Conservation (phyloP, 345 rosid genomes). For the Aquilaria sinensis region DNA sequence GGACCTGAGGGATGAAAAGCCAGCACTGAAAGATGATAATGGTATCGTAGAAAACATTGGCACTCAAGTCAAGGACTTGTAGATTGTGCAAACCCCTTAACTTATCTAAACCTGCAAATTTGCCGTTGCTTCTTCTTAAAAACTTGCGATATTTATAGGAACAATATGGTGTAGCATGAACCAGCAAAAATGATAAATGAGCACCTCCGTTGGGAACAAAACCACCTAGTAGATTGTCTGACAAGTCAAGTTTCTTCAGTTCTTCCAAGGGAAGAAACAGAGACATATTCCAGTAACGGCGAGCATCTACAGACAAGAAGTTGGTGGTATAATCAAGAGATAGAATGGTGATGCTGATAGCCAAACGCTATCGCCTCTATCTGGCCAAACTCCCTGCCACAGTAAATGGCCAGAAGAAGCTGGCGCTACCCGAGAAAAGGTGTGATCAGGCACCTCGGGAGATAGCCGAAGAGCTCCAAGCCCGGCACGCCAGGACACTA, state of each 20-base stretch:
- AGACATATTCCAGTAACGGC: not conserved
- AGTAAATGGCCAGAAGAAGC: too few relatives aligned
- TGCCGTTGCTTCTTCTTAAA: not conserved
- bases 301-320: too few relatives aligned
- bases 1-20: not conserved
- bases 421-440: too few relatives aligned
- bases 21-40: not conserved
- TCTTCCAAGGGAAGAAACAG: slow-evolving; percentile 5
- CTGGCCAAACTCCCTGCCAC: too few relatives aligned
- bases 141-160: not conserved
- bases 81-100: not conserved
- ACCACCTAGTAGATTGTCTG: not conserved
- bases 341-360: too few relatives aligned
- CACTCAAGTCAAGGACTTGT: not conserved
- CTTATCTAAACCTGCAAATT: not conserved
- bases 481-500: too few relatives aligned
- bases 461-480: too few relatives aligned
- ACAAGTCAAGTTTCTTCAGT: not conserved
- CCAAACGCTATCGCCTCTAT: too few relatives aligned
- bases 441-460: too few relatives aligned
- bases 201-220: not conserved
- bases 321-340: too few relatives aligned
- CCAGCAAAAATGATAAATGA: not conserved
- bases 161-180: not conserved
- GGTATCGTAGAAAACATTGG: not conserved